phyloP scores from a whole-genome alignment of 495 filamentous ascomycete species.

The Podospora pseudocomata region DNA sequence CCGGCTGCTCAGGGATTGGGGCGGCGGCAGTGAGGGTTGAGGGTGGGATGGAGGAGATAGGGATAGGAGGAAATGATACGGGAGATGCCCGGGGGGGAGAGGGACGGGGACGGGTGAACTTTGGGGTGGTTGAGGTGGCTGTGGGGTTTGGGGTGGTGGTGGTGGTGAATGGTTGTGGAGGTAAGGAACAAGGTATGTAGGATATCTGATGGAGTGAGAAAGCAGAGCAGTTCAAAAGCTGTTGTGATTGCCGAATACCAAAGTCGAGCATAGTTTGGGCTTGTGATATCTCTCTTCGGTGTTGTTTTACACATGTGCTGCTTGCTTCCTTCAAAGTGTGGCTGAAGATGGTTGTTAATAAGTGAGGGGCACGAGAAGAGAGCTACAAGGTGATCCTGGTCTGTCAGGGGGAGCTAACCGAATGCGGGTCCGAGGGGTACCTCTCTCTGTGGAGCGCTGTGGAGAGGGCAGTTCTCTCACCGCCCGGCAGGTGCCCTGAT shows the following conservation, averaged over 20 bases:
- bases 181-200: not conserved
- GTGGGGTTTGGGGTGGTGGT: not conserved
- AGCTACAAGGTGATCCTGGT: no score
- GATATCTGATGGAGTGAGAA: not conserved
- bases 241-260: not conserved
- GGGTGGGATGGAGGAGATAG: not conserved
- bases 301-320: not conserved
- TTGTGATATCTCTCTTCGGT: not conserved
- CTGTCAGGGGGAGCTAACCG: no score
- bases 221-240: not conserved
- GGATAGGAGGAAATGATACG: not conserved
- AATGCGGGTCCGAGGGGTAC: not conserved
- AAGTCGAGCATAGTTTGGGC: not conserved
- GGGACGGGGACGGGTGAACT: not conserved
- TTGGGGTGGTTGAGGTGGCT: not conserved
- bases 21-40: not conserved
- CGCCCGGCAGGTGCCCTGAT: not conserved
- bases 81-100: not conserved
- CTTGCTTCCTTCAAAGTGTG: not conserved
- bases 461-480: not conserved
- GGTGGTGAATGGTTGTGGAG: not conserved
- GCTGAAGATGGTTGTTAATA: not conserved
- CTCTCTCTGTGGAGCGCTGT: not conserved
- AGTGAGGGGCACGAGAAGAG: not conserved
- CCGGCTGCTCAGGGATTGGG: not conserved